A percentile compares a stretch with the other conserved stretches of the same genome.
Conservation (phyloP, 148 eudicot species). For the Gaultheria prostrata region DNA sequence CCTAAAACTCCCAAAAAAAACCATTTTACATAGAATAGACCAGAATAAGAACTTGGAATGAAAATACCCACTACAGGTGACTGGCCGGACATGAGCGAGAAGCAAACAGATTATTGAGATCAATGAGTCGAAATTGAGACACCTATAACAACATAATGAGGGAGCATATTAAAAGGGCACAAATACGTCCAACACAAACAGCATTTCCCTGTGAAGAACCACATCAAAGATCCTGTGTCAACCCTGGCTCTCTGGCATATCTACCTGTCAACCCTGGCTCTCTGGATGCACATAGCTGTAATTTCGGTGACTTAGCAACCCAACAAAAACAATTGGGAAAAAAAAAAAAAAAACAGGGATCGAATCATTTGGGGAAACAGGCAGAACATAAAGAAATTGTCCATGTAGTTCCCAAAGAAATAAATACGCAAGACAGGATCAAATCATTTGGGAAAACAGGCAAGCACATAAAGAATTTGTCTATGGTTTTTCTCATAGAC, state of each 20-base stretch:
- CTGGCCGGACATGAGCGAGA: background rate
- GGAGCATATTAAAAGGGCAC: background rate
- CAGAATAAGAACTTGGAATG: background rate
- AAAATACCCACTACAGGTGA: background rate
- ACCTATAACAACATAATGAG: background rate
- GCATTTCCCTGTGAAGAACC: constrained; percentile 7
- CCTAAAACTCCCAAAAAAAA: background rate
- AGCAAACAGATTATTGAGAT: background rate
- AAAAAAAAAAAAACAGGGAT: background rate
- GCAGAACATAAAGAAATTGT: background rate
- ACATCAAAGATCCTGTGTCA: constrained; percentile 3
- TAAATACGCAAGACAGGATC: background rate
- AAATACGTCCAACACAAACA: background rate
- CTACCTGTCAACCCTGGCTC: background rate
- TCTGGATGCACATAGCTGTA: background rate
- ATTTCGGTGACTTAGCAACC: background rate
- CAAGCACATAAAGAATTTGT: background rate
- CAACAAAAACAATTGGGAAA: background rate
- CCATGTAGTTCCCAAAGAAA: background rate
- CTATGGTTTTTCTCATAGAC: background rate
- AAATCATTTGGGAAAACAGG: background rate
- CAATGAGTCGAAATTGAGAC: background rate
- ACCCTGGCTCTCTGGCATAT: constrained; percentile 2
- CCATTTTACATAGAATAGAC: background rate
- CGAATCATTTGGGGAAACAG: background rate